Evolutionary conservation across 139 green algal species (phyloP), one percentile per base, ranked within the genome.

Genomic region (Raphidocelis subcapitata): DNA sequence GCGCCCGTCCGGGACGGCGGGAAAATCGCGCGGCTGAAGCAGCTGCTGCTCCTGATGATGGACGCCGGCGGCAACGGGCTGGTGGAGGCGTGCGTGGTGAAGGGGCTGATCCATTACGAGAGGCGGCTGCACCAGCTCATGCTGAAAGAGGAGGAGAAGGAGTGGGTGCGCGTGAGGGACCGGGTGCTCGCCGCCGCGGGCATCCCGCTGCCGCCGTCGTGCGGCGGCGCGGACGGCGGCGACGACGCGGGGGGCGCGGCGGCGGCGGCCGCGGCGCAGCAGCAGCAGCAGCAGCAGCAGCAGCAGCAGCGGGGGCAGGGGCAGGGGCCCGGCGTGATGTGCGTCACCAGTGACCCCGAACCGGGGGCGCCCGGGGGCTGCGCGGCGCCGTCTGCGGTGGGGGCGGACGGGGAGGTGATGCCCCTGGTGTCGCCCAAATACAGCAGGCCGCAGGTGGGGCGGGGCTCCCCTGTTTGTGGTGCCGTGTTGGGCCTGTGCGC

Each of bases 41-140:
- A 89, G 79, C 79, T 93, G 65, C 77, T 97, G 76, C 61, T 80
- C 32, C 74, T 82, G 51, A 92, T 93, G 81, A 78, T 72, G 72
- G 72, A 72, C 33, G 21, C 59, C 2, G 35, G 47, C 37, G 72
- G 62, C 28, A 78, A 78, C 37, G 63, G 62, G 31, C 68, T 77
- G 14, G 70, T 77, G 31, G 69, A 63, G 2, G 70, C 62, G 3
- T 49, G 52, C 46, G 29, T 67, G 29, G 72, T 78, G n/a, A 72
- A 72, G 52, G 72, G 72, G n/a, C 52, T 73, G n/a, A 66, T 96
- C 0, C 91, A 97, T 72, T 93, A 95, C 64, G 94, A 98, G 81
- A 85, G 94, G 2, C 81, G 92, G 2, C 85, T 98, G 82, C 94
- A 98, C 81, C 85, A 93, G 78, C 83, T 98, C 63, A 88, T 98